These are phyloP conservation scores for Ilex aquifolium DNA, from an alignment of 257 asterid species.

Conservation along the genomic window DNA sequence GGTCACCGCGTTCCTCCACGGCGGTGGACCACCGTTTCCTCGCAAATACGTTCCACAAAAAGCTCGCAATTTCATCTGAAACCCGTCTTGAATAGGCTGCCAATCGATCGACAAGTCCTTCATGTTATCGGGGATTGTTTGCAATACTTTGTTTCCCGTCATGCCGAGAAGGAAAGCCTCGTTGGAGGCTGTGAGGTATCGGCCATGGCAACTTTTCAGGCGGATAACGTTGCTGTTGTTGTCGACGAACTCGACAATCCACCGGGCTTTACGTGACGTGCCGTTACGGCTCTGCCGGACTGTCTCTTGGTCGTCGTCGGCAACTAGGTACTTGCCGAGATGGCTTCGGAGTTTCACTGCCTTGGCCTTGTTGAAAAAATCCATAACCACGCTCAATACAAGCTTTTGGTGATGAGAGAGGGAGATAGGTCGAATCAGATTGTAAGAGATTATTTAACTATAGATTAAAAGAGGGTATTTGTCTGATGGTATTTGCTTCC, in stretches of 20 bases:
- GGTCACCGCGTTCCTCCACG: conserved; percentile 84
- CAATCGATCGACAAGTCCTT: conserved; percentile 49
- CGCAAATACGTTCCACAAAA: conserved; percentile 58
- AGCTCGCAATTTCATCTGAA: conserved; percentile 55
- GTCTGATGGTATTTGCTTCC: not conserved
- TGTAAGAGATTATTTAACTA: no score
- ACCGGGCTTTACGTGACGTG: conserved; percentile 50
- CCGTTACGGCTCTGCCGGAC: conserved; percentile 73
- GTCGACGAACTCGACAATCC: conserved; percentile 77
- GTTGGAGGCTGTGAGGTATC: conserved; percentile 62
- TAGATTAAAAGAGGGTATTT: not conserved
- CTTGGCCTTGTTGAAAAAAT: conserved; percentile 52
- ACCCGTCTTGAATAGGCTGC: conserved; percentile 79
- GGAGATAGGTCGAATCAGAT: not conserved
- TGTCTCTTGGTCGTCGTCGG: conserved; percentile 66
- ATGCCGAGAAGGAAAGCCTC: conserved; percentile 68
- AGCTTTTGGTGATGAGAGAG: no score
- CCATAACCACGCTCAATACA: conserved; percentile 30
- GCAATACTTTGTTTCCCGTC: conserved; percentile 71
- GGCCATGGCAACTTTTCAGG: conserved; percentile 60
- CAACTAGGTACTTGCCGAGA: conserved; percentile 65
- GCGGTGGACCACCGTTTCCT: conserved; percentile 94
- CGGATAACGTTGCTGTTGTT: conserved; percentile 41
- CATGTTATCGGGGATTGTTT: conserved; percentile 34
- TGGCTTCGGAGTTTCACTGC: conserved; percentile 67